A percentile compares a stretch with the other conserved stretches of the same genome.
Conservation (phyloP, 2,329 filamentous ascomycete species). For the Arthrobotrys entomopaga region DNA sequence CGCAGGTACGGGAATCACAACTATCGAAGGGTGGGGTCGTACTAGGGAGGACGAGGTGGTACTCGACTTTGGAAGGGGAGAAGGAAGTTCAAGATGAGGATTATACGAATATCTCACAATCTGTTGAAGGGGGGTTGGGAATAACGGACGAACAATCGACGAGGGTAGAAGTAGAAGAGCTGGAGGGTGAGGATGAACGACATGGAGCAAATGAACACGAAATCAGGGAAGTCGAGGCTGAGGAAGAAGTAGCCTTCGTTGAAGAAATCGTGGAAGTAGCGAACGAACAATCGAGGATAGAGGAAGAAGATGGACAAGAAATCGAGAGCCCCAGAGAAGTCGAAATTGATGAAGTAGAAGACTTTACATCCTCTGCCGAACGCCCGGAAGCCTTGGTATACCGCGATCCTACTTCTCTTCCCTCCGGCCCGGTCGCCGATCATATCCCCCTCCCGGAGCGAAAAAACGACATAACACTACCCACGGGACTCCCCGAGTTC, state of each 20-base stretch:
- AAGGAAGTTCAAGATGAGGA: conserved; percentile 10
- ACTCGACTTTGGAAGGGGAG: conserved; percentile 4
- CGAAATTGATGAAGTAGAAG: conserved; percentile 12
- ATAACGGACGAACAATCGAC: neutral
- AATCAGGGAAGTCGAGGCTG: neutral
- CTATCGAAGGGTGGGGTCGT: neutral
- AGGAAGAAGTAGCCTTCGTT: neutral
- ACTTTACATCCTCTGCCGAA: neutral
- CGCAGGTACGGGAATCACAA: neutral
- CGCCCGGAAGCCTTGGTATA: conserved; percentile 29
- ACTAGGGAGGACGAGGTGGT: neutral
- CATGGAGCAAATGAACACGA: neutral
- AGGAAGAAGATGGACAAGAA: no score
- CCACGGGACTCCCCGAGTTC: conserved; percentile 66
- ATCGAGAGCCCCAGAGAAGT: neutral
- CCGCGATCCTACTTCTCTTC: conserved; percentile 33
- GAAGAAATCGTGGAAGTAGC: neutral
- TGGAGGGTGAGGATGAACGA: neutral
- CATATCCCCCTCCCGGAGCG: conserved; percentile 21
- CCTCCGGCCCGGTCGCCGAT: conserved; percentile 13
- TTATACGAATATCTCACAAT: neutral
- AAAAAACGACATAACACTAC: neutral
- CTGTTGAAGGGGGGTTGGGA: neutral
- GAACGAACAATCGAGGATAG: no score
- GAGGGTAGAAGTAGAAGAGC: neutral